These are phyloP conservation scores for Backusella mclennaniae DNA, from an alignment of 192 early-diverging fungal genomes.

Conservation along the genomic window DNA sequence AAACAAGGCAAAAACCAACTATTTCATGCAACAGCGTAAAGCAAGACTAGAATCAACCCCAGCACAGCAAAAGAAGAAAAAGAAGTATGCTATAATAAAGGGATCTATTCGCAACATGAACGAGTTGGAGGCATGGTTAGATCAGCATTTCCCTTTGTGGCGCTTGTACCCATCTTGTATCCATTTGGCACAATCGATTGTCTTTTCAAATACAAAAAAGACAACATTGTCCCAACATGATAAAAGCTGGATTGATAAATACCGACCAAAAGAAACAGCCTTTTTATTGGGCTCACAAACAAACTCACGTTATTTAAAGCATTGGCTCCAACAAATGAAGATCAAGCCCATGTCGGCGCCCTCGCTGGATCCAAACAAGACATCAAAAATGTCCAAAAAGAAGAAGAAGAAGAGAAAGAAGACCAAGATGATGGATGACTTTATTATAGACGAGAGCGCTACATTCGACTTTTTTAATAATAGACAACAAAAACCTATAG, in stretches of 20 bases:
- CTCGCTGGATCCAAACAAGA: background rate
- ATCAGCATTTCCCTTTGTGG: background rate
- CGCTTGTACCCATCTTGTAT: background rate
- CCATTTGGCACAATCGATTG: background rate
- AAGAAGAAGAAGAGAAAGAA: background rate
- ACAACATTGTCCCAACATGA: background rate
- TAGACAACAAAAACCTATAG: background rate
- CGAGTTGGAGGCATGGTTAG: background rate
- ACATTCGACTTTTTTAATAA: background rate
- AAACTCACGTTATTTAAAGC: slow-evolving; percentile 8
- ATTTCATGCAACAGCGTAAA: background rate
- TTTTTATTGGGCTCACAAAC: slow-evolving; percentile 5
- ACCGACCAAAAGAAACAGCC: slow-evolving; percentile 11
- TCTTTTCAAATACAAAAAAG: background rate
- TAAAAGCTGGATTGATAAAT: slow-evolving; percentile 22
- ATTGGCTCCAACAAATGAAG: slow-evolving; percentile 32
- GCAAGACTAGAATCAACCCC: too few relatives aligned
- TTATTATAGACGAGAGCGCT: too few relatives aligned
- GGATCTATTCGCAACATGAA: background rate
- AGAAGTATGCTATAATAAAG: background rate
- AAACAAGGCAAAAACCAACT: background rate
- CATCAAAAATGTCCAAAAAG: background rate
- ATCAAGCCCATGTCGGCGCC: slow-evolving; percentile 20
- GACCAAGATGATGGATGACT: background rate
- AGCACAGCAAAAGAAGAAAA: background rate